phyloP scores from a whole-genome alignment of 192 early-diverging fungal genomes.

The Borealophlyctis nickersoniae region DNA sequence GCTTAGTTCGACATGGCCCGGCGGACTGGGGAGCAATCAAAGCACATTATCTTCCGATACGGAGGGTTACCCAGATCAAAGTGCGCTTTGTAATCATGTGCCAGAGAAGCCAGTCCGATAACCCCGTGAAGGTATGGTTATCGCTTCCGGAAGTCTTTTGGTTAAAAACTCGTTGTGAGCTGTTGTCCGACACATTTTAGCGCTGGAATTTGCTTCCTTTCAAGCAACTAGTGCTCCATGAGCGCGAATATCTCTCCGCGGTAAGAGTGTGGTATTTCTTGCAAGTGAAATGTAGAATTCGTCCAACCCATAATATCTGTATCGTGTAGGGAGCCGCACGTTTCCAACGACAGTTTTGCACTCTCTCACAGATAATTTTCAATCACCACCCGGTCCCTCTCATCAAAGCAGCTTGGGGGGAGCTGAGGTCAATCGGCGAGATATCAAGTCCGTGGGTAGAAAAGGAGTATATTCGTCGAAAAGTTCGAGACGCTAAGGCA shows the following conservation, averaged over 20 bases:
- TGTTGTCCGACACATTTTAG: not conserved
- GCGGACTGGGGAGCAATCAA: not conserved
- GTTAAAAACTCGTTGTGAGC: not conserved
- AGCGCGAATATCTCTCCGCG: not conserved
- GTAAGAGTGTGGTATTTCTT: not conserved
- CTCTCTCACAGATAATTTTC: not conserved
- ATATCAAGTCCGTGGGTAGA: too few species aligned
- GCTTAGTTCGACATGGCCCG: not conserved
- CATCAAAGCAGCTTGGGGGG: not conserved
- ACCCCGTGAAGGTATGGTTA: not conserved
- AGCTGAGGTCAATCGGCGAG: not conserved
- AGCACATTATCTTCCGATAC: not conserved
- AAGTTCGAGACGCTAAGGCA: too few species aligned
- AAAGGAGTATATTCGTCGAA: too few species aligned
- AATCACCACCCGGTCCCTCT: not conserved
- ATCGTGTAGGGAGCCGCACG: not conserved
- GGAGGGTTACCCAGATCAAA: not conserved
- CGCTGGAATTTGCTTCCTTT: not conserved
- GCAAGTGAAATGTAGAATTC: not conserved
- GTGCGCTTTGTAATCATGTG: not conserved
- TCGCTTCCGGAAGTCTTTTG: not conserved
- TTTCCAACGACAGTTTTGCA: not conserved
- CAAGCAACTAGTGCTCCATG: not conserved
- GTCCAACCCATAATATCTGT: not conserved
- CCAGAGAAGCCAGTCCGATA: not conserved